A percentile compares a stretch with the other conserved stretches of the same genome.
Evolutionary conservation across 495 filamentous ascomycete genomes (phyloP).

Genomic region (Lasiosphaeria miniovina): DNA sequence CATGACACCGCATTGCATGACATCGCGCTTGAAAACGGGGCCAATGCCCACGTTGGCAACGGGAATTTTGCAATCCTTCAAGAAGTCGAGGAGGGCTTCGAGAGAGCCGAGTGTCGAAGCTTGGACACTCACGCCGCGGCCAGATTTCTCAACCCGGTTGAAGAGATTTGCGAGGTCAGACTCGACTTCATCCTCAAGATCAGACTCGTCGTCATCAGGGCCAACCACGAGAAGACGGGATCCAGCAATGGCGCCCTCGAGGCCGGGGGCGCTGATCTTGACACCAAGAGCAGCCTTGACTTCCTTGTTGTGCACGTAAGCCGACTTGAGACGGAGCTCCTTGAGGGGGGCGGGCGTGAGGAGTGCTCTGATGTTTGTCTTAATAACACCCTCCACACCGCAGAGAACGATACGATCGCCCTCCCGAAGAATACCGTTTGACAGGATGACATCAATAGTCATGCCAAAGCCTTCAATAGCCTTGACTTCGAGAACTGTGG

Average conservation of each 20-base stretch:
- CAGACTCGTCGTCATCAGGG: conserved; percentile 92
- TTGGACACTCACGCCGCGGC: conserved; percentile 93
- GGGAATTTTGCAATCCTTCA: conserved; percentile 90
- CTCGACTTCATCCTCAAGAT: conserved; percentile 95
- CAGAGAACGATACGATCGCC: conserved; percentile 94
- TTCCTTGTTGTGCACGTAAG: conserved; percentile 98
- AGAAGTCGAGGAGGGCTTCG: conserved; percentile 94
- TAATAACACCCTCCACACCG: conserved; percentile 89
- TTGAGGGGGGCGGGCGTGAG: conserved; percentile 92
- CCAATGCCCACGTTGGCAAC: conserved; percentile 97
- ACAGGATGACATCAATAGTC: conserved; percentile 96
- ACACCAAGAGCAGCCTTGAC: conserved; percentile 98
- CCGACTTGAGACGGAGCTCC: conserved; percentile 87
- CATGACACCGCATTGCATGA: conserved; percentile 96
- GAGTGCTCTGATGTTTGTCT: conserved; percentile 93
- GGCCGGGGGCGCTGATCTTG: conserved; percentile 95
- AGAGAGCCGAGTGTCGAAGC: conserved; percentile 96
- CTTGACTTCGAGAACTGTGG: conserved; percentile 98
- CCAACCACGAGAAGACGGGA: conserved; percentile 92
- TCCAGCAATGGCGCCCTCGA: conserved; percentile 95
- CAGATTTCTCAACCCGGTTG: conserved; percentile 81
- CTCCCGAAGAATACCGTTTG: conserved; percentile 92
- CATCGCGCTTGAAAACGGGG: conserved; percentile 96
- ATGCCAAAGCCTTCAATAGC: conserved; percentile 98
- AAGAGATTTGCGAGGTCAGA: conserved; percentile 89